A percentile compares a stretch with the other conserved stretches of the same genome.
phyloP scores from a whole-genome alignment of 352 stramenopile genomes.

The Globisporangium cylindrosporum region DNA sequence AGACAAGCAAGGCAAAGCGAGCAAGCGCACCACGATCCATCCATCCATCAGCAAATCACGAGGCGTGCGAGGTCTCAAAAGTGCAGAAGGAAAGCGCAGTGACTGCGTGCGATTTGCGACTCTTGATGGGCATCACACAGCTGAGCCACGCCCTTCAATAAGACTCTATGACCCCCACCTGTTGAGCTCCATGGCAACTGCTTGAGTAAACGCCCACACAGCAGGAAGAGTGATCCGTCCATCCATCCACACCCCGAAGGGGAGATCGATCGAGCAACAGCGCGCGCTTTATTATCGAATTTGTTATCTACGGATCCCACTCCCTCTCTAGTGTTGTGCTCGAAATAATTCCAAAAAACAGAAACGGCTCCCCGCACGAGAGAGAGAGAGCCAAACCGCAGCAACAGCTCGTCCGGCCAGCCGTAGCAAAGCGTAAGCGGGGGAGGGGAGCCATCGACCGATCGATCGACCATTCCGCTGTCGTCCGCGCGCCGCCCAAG shows the following conservation, averaged over 20 bases:
- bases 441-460: neutral
- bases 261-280: neutral
- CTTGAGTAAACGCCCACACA: too few species aligned
- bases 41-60: neutral
- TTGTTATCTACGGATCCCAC: neutral
- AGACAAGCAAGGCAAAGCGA: neutral
- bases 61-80: neutral
- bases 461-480: neutral
- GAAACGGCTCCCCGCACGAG: neutral
- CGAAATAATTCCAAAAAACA: slow-evolving; percentile 10
- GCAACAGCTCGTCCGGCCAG: neutral
- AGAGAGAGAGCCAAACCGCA: neutral
- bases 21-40: neutral
- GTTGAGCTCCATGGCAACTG: neutral
- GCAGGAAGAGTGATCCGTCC: too few species aligned
- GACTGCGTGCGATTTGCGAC: neutral
- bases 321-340: neutral
- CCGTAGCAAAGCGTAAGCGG: neutral
- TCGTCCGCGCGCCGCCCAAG: neutral
- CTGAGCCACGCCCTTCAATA: neutral
- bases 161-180: neutral
- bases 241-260: neutral
- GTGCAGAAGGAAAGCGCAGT: neutral
- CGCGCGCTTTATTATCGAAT: neutral
- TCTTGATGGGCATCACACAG: neutral